A percentile compares a stretch with the other conserved stretches of the same genome.
phyloP scores from a whole-genome alignment of 139 green algal species.

The Zygnema cylindricum region DNA sequence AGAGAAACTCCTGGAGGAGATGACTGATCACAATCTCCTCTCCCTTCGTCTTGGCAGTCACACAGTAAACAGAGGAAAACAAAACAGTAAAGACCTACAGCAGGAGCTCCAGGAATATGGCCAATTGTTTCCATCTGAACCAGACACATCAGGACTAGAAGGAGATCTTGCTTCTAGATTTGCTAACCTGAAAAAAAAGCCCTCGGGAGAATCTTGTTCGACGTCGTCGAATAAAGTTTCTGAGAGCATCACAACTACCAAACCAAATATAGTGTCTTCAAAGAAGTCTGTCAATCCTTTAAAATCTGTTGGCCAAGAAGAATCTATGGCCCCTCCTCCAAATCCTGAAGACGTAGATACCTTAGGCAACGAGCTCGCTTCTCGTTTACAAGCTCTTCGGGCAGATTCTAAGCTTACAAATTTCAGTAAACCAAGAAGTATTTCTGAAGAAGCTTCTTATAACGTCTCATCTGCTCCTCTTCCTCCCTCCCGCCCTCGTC shows the following conservation, averaged over 20 bases:
- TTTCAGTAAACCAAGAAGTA: neutral
- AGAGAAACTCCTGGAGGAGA: neutral
- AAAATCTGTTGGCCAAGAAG: neutral
- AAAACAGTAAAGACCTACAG: neutral
- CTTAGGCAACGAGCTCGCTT: neutral
- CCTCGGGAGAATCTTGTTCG: neutral
- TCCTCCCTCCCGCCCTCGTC: neutral
- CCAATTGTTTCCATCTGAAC: neutral
- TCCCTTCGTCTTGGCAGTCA: neutral
- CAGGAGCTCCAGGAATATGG: neutral
- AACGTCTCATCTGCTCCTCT: neutral
- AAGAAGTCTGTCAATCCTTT: neutral
- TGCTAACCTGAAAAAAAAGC: neutral
- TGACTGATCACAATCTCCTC: neutral
- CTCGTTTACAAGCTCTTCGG: neutral
- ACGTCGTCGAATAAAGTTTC: neutral
- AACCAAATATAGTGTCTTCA: neutral
- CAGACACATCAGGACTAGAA: neutral
- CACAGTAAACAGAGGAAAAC: neutral
- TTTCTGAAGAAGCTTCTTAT: neutral
- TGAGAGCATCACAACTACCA: neutral
- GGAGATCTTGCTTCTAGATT: neutral
- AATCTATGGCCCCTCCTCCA: neutral
- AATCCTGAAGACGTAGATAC: neutral
- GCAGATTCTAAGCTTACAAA: neutral